Conservation (phyloP, 306 rosid species). For the Rubus idaeus region DNA sequence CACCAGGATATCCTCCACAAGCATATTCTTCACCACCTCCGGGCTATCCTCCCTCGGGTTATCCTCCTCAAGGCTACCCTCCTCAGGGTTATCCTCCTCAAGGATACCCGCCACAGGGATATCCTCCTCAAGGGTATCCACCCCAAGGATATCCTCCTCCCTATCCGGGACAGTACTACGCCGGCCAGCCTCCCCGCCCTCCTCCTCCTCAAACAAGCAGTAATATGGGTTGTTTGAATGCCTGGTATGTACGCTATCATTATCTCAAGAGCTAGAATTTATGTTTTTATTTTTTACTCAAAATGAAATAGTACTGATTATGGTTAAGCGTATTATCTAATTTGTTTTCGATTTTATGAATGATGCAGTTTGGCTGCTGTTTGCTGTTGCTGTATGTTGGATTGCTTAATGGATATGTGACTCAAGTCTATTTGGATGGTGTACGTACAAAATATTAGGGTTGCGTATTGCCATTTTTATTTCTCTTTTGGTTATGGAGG, state of each 20-base stretch:
- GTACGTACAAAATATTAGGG: background rate
- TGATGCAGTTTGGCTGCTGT: conserved; percentile 86
- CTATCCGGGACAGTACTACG: conserved; percentile 61
- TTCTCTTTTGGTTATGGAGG: no score
- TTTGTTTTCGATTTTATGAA: conserved; percentile 11
- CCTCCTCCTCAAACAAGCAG: conserved; percentile 42
- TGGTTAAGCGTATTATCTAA: background rate
- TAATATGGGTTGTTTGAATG: conserved; percentile 54
- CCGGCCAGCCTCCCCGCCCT: conserved; percentile 48
- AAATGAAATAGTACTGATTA: background rate
- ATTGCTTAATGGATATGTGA: conserved; percentile 20
- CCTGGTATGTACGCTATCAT: conserved; percentile 47
- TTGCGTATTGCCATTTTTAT: background rate
- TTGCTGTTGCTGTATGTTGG: conserved; percentile 92
- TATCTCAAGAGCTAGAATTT: background rate
- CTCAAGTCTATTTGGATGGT: background rate
- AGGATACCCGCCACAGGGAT: conserved; percentile 44
- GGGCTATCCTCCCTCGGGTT: conserved; percentile 30
- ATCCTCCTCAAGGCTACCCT: conserved; percentile 58
- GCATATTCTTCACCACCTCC: conserved; percentile 45
- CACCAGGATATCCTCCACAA: conserved; percentile 48
- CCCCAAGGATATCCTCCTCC: conserved; percentile 38
- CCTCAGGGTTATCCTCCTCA: conserved; percentile 48
- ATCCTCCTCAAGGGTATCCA: conserved; percentile 45
- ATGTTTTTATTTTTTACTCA: background rate